Percentiles rank a stretch among this genome's conserved stretches.
These are phyloP conservation scores for Xylaria arbuscula DNA, from an alignment of 2,329 filamentous ascomycete genomes.

Conservation along the genomic window DNA sequence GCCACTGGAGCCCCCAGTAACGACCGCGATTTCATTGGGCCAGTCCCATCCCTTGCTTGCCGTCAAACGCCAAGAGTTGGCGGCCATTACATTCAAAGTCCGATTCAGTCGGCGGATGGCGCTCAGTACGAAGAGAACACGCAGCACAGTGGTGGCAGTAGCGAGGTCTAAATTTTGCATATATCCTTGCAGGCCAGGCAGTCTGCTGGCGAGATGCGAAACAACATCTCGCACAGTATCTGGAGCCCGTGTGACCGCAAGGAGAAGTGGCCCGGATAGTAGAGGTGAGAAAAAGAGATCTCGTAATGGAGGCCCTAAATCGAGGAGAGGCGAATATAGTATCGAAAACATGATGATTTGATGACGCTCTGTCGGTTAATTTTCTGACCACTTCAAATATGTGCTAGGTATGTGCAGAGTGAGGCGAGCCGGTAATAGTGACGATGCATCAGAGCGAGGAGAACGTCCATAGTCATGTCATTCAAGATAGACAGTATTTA, in stretches of 20 bases:
- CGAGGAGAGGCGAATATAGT: conserved; percentile 21
- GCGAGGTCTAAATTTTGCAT: conserved; percentile 18
- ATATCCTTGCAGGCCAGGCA: conserved; percentile 6
- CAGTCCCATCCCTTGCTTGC: conserved; percentile 39
- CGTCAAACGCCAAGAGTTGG: conserved; percentile 35
- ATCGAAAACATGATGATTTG: conserved; percentile 27
- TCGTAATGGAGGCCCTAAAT: conserved; percentile 8
- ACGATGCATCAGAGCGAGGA: neutral
- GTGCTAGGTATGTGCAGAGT: neutral
- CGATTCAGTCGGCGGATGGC: conserved; percentile 24
- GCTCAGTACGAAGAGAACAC: conserved; percentile 32
- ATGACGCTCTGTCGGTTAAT: neutral
- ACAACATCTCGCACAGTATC: conserved; percentile 23
- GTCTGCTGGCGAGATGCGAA: conserved; percentile 6
- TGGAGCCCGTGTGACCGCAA: conserved; percentile 30
- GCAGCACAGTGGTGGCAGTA: conserved; percentile 18
- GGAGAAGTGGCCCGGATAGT: conserved; percentile 35
- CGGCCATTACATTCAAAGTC: conserved; percentile 25
- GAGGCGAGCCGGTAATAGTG: neutral
- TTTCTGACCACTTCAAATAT: neutral
- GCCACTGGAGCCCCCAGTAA: conserved; percentile 38
- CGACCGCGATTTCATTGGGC: conserved; percentile 37
- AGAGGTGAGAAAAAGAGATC: conserved; percentile 31
- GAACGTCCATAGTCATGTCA: neutral
- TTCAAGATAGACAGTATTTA: neutral